Evolutionary conservation across 139 green algal genomes (phyloP), one percentile per base, ranked within the genome.

Genomic region (Pseudopediastrum boryanum): DNA sequence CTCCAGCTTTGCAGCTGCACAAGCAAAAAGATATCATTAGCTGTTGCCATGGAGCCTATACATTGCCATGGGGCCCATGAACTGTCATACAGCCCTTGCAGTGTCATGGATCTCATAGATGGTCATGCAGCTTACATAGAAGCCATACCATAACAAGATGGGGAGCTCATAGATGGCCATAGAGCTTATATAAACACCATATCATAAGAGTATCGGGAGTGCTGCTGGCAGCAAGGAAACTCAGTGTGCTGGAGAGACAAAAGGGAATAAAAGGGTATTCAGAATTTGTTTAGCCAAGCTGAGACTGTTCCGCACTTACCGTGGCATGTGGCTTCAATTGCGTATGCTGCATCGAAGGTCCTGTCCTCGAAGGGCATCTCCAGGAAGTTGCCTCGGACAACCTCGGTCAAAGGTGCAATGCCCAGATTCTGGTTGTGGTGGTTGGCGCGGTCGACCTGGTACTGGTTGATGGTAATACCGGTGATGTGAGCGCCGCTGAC

Each of bases 241-340:
- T 16, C 48, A 59, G 48, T 16, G 19, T 59, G 21, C 48, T 27
- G 48, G 48, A 36, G 13, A 36, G 21, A 27, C 58, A 67, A 36
- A 27, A 27, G 35, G 58, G 16, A 10, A 25, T 67, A 41, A 13
- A 10, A 63, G 23, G 13, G 21, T 69, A 41, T 25, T 41, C n/a
- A n/a, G n/a, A n/a, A 27, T 39, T 27, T 66, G 12, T 27, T 16
- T 25, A 25, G 21, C 9, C 13, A 66, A 36, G 16, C 13, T 9
- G 58, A 9, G 58, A 35, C 23, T n/a, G n/a, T n/a, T 43, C 27
- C 23, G 23, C 10, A 33, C 76, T 78, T 46, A 95, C 88, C 83
- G 81, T 99, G 97, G 90, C 97, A 99, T 21, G 97, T 98, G 2
- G 97, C 97, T 88, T 99, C 96, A 36, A 98, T 97, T 27, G 93